Conservation (phyloP, 306 rosid species). For the Oxytropis ochrocephala region DNA sequence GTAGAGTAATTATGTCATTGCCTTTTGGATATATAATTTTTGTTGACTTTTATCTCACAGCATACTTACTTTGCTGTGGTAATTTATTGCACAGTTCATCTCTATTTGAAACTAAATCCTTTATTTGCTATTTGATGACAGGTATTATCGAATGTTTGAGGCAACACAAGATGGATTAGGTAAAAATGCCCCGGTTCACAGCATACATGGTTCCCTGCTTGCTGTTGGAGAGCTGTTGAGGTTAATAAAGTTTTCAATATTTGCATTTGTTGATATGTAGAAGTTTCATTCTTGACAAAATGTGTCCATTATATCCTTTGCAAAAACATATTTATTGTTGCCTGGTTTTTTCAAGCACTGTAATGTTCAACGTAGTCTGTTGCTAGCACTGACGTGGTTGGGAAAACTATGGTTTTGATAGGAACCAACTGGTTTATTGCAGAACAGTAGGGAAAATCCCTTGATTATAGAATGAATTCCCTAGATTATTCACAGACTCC, state of each 20-base stretch:
- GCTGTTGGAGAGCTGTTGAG: slow-evolving; percentile 99
- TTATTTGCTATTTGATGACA: slow-evolving; percentile 26
- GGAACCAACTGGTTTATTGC: no score
- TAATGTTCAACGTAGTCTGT: not conserved
- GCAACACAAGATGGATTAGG: slow-evolving; percentile 96
- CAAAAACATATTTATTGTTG: not conserved
- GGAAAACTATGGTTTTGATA: not conserved
- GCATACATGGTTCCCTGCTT: slow-evolving; percentile 97
- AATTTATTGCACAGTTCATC: not conserved
- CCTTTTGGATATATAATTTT: not conserved
- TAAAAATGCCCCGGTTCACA: slow-evolving; percentile 89
- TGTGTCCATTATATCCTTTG: not conserved
- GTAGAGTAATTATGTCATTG: not conserved
- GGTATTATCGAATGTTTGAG: slow-evolving; percentile 98
- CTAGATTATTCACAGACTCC: no score
- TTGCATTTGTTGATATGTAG: slow-evolving; percentile 14
- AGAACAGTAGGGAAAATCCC: no score
- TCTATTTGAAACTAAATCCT: not conserved
- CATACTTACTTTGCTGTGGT: slow-evolving; percentile 6
- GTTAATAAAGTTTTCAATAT: slow-evolving; percentile 34
- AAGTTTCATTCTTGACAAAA: slow-evolving; percentile 7
- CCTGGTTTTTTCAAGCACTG: slow-evolving; percentile 1
- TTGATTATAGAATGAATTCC: no score
- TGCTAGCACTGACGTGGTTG: not conserved
- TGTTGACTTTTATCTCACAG: not conserved